A percentile compares a stretch with the other conserved stretches of the same genome.
Conservation (phyloP, 768 basidiomycete species). For the Lyophyllum decastes region DNA sequence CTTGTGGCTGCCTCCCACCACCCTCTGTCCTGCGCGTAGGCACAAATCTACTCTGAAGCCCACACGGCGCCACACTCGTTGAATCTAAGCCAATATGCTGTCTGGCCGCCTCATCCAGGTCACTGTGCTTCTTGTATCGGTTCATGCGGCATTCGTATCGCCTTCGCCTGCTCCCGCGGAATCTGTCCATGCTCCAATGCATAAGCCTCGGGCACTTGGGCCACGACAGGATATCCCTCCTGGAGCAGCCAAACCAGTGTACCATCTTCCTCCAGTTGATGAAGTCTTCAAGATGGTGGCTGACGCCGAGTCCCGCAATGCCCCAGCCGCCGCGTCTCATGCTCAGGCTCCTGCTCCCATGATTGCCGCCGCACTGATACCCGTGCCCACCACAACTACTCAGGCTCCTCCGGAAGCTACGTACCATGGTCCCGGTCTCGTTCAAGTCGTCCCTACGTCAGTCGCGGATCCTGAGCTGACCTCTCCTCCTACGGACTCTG, state of each 20-base stretch:
- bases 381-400: neutral
- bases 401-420: neutral
- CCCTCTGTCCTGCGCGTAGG: neutral
- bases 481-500: neutral
- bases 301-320: neutral
- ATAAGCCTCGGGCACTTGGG: constrained; percentile 2
- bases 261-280: constrained; percentile 15
- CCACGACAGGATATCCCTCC: neutral
- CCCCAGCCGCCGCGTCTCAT: neutral
- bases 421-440: neutral
- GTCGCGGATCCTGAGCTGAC: neutral
- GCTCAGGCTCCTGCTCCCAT: neutral
- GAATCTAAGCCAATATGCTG: neutral
- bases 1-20: constrained; percentile 6
- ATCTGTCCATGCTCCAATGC: neutral
- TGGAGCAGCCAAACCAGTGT: neutral
- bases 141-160: neutral
- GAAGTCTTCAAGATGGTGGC: constrained; percentile 19
- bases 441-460: neutral
- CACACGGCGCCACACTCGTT: constrained; percentile 19
- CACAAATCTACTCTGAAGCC: constrained; percentile 1
- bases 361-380: neutral
- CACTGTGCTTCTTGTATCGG: neutral
- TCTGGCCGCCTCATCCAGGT: neutral
- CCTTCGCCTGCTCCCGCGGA: constrained; percentile 1